Percentiles rank a stretch among this genome's conserved stretches.
Conservation (phyloP, 1,139 yeast genomes). For the Pichia norvegensis region DNA sequence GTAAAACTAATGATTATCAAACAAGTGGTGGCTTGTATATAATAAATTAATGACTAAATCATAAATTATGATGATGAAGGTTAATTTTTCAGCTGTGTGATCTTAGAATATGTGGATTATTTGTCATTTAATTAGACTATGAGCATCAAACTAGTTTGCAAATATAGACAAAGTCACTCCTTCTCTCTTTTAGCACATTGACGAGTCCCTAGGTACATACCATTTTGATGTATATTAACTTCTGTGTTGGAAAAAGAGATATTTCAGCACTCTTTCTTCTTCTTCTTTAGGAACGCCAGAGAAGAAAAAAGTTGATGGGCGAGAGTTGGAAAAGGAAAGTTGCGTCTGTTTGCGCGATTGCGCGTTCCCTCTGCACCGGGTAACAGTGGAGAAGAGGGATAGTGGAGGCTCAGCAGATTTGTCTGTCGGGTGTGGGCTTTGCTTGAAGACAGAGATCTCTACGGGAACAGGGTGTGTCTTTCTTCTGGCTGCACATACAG, state of each 20-base stretch:
- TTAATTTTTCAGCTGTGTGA: too few species aligned
- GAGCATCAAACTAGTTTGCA: too few species aligned
- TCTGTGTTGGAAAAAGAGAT: background rate
- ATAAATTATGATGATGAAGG: too few species aligned
- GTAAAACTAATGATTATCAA: too few species aligned
- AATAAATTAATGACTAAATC: too few species aligned
- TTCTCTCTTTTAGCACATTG: too few species aligned
- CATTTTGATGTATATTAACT: background rate
- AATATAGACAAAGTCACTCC: too few species aligned
- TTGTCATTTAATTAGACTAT: too few species aligned
- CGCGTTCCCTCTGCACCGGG: background rate
- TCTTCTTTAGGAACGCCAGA: background rate
- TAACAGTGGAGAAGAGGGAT: background rate
- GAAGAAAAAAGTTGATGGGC: background rate
- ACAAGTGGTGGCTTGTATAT: too few species aligned
- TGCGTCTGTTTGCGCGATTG: background rate
- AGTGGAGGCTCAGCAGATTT: background rate
- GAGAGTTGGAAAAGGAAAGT: background rate
- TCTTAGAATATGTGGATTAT: too few species aligned
- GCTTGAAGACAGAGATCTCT: background rate
- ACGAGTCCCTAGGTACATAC: background rate
- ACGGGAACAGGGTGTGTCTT: background rate
- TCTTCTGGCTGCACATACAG: background rate
- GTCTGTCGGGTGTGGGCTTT: too few species aligned
- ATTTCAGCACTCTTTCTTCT: background rate